Evolutionary conservation across 2,329 filamentous ascomycete genomes (phyloP).

Genomic region (Claviceps sp.): DNA sequence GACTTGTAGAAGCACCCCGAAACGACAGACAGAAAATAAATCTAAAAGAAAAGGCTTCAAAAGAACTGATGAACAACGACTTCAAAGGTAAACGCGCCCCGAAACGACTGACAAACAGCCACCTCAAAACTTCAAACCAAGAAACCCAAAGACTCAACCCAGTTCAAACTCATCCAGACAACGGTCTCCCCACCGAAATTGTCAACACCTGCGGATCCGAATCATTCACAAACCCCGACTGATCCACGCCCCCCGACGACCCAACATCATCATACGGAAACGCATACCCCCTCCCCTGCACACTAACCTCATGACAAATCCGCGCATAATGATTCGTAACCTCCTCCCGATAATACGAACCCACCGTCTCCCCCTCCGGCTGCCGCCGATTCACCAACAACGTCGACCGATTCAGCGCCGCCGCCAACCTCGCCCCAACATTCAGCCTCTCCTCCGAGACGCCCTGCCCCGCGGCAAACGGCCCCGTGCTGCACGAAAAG

Average conservation of each 20-base stretch:
- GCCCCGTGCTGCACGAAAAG: slow-evolving; percentile 40
- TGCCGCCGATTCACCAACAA: slow-evolving; percentile 40
- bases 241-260: slow-evolving; percentile 38
- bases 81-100: no score
- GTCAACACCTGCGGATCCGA: slow-evolving; percentile 40
- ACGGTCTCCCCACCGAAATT: slow-evolving; percentile 37
- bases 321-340: slow-evolving; percentile 55
- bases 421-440: slow-evolving; percentile 59
- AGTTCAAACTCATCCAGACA: slow-evolving; percentile 5
- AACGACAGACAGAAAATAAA: no score
- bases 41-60: no score
- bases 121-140: not conserved
- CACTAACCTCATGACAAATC: slow-evolving; percentile 46
- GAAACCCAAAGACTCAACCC: not conserved
- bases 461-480: slow-evolving; percentile 34
- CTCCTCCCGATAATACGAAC: slow-evolving; percentile 37
- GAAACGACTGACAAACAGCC: no score
- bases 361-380: slow-evolving; percentile 35
- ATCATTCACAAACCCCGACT: slow-evolving; percentile 50
- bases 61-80: no score
- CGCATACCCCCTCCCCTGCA: slow-evolving; percentile 51
- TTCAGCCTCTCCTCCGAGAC: slow-evolving; percentile 38
- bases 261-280: slow-evolving; percentile 62
- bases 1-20: no score
- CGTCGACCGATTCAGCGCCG: slow-evolving; percentile 63